Base-by-base conservation (phyloP, 2,329 filamentous ascomycete species). In the Coleophoma crateriformis region DNA sequence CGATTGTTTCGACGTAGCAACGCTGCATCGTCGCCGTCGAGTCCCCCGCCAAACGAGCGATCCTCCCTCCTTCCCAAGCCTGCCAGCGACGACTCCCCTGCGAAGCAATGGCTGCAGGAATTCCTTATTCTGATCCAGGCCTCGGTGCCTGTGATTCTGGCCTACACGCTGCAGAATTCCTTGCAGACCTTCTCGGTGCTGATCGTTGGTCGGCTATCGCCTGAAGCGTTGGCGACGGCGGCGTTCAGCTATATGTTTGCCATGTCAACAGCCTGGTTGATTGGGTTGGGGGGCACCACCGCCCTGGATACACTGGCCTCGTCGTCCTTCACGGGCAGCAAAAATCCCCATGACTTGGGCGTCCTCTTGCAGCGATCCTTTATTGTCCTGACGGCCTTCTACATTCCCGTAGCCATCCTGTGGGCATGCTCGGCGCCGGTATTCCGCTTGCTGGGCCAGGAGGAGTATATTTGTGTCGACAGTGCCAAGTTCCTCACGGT, bases 241-340 rank as follows among this genome's bases (percentile, higher is more conserved):
- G 89, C 90, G 0, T 95, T 95, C 61, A 88, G 87, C 2, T 92
- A 94, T 72, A 95, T 95, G 90, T 95, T 95, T 59, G 90, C 90
- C 48, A 90, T 92, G 87, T 84, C 87, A 19, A 90, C 88, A 1
- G 90, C 84, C 0, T 95, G 90, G 89, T 77, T 95, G 35, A 87
- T 95, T 51, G 90, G 85, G 0, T 77, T 95, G 4, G 90, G 90
- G 27, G 90, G 90, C 7, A 91, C 88, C 0, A 95, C 88, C 1
- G 90, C 90, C 0, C 77, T 95, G 40, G 90, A 95, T 65, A 95
- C 90, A 0, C 72, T 95, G 20, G 89, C 88, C 2, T 91, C 88
- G 0, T 88, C 85, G 43, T 85, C 84, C 41, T 95, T 90, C 65
- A 95, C 90, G 0, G 87, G 87, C 0, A 88, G 87, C 54, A 80